phyloP scores from a whole-genome alignment of 306 rosid genomes.

The Pterocarpus santalinus region DNA sequence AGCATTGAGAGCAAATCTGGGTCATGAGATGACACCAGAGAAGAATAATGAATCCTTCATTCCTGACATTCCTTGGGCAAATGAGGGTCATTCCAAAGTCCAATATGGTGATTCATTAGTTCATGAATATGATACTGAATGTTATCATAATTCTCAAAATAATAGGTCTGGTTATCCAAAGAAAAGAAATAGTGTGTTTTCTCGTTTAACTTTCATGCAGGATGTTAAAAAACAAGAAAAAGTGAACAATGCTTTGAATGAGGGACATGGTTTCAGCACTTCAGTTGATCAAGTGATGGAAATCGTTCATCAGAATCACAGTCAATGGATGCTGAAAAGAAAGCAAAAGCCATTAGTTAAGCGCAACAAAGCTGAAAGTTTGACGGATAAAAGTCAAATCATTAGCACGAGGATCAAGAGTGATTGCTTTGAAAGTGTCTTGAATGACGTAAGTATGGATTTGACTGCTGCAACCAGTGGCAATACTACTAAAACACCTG shows the following conservation, averaged over 20 bases:
- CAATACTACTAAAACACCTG: slow-evolving; percentile 42
- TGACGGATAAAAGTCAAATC: slow-evolving; percentile 37
- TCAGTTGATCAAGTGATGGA: slow-evolving; percentile 67
- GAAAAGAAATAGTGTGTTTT: slow-evolving; percentile 56
- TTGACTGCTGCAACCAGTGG: slow-evolving; percentile 36
- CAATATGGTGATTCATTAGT: slow-evolving; percentile 36
- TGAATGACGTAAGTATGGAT: slow-evolving; percentile 34
- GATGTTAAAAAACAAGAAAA: slow-evolving; percentile 36
- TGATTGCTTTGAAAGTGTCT: slow-evolving; percentile 39
- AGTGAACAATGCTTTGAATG: slow-evolving; percentile 6
- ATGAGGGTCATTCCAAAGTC: slow-evolving; percentile 32
- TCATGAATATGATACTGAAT: slow-evolving; percentile 49
- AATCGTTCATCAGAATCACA: slow-evolving; percentile 47
- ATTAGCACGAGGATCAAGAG: slow-evolving; percentile 31
- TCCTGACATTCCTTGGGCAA: slow-evolving; percentile 34
- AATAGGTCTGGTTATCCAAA: slow-evolving; percentile 35
- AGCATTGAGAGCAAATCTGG: slow-evolving; percentile 46
- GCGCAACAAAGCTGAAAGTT: slow-evolving; percentile 40
- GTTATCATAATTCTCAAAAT: slow-evolving; percentile 39
- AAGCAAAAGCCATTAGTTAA: slow-evolving; percentile 43
- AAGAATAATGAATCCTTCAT: slow-evolving; percentile 27
- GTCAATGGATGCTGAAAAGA: slow-evolving; percentile 40
- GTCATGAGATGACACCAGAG: slow-evolving; percentile 46
- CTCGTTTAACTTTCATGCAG: slow-evolving; percentile 55
- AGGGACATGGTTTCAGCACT: slow-evolving; percentile 35